Evolutionary conservation across 192 early-diverging fungal genomes (phyloP), one percentile per base, ranked within the genome.

Genomic region (Rhizoclosmatium sp.): DNA sequence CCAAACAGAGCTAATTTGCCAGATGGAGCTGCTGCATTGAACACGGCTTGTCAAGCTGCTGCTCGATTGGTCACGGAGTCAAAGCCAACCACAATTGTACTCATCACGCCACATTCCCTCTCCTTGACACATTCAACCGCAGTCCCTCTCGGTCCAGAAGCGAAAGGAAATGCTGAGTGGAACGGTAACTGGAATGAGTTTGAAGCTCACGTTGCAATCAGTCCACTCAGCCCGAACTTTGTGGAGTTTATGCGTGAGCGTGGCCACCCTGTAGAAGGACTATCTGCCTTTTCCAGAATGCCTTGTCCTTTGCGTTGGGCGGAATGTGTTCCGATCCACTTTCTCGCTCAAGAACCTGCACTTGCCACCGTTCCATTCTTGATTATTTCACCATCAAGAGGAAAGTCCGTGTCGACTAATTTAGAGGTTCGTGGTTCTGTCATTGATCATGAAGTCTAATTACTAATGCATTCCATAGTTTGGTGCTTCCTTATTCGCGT

Each of bases 171-270:
- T 42, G 31, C 40, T 4, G 67, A 69, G 67, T 69, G 67, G 67
- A 69, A 69, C 47, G 67, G 67, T 19, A 7, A 69, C 23, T 69
- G 67, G 67, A n/a, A 39, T 16, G 47, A 69, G 21, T 69, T 47
- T 47, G 41, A 69, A 21, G 67, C 41, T 7, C 4, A 4, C 9
- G 44, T 47, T 19, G 44, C 4, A 69, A 14, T 69, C 23, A 45
- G 40, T 9, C 7, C 23, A 14, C 5, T 10, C 9, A 12, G 39
- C 4, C 10, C n/a, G 9, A 42, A 5, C 23, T 42, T 69, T 42
- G 67, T 69, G 16, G 67, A 39, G 9, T 7, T 16, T 23, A 39
- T 69, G 67, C 67, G 41, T 14, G 10, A 45, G 9, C 4, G 44
- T 14, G 67, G 67, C 5, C 42, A 42, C 7, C 5, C 42, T 1